Percentiles rank a stretch among this genome's conserved stretches.
phyloP scores from a whole-genome alignment of 2,329 filamentous ascomycete genomes.

The Fragosphaeria purpurea region DNA sequence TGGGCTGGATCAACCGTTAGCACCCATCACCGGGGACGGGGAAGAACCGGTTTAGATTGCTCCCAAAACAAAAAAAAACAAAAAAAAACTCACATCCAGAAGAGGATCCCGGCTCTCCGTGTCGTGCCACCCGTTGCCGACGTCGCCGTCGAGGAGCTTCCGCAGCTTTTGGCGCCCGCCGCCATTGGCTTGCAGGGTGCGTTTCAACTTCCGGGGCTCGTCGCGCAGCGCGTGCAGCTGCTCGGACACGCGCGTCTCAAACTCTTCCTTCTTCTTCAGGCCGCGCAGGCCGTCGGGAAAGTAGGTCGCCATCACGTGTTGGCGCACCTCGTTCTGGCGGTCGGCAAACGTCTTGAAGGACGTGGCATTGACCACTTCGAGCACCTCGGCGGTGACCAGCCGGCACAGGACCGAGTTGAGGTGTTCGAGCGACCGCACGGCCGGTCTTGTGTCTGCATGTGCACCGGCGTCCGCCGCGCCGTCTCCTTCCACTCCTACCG shows the following conservation, averaged over 20 bases:
- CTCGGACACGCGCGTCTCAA: slow-evolving; percentile 45
- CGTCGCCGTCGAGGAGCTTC: slow-evolving; percentile 41
- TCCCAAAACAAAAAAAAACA: too few species aligned
- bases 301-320: slow-evolving; percentile 45
- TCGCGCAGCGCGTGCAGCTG: slow-evolving; percentile 44
- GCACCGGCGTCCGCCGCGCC: slow-evolving; percentile 6
- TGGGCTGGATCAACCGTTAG: slow-evolving; percentile 37
- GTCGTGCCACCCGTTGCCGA: slow-evolving; percentile 27
- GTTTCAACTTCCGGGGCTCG: slow-evolving; percentile 40
- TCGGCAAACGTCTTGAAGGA: slow-evolving; percentile 55
- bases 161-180: slow-evolving; percentile 38
- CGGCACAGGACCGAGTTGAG: slow-evolving; percentile 41
- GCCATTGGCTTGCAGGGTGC: slow-evolving; percentile 35
- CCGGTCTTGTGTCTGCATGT: slow-evolving; percentile 15
- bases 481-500: slow-evolving; percentile 21
- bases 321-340: slow-evolving; percentile 50
- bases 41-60: too few species aligned
- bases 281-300: slow-evolving; percentile 47
- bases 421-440: slow-evolving; percentile 36
- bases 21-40: too few species aligned
- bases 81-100: slow-evolving; percentile 40
- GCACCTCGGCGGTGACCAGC: slow-evolving; percentile 53
- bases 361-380: slow-evolving; percentile 51
- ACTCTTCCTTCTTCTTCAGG: slow-evolving; percentile 55
- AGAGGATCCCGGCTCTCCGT: slow-evolving; percentile 28